Base-by-base conservation (phyloP, 1,139 yeast species). In the Scheffersomyces parashehatae region DNA sequence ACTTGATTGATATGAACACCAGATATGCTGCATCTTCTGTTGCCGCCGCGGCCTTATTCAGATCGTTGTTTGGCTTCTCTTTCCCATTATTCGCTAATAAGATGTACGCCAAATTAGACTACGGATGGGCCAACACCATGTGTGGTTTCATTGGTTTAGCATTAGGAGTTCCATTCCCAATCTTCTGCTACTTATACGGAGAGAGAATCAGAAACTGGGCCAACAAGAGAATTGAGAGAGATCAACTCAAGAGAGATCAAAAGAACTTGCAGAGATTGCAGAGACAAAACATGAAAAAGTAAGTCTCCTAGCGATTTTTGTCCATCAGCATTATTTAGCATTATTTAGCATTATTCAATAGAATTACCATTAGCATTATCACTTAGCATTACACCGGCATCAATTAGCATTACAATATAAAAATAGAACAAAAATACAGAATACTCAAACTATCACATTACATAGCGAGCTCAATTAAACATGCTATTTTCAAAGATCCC, bases 61-160 rank as follows among this genome's bases (percentile, higher is more conserved):
- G 78, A 42, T 69, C 73, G 10, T 53, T 71, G 29, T 70, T 73
- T 52, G 79, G 77, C 4, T 72, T 71, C 47, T 56, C 64, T 39
- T 72, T 73, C 56, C 79, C 79, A 2, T 55, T 73, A 16, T 70
- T 72, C 52, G 78, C 78, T 8, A 52, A 57, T 31, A 56, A 62
- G 36, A 70, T 73, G 76, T 73, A 73, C 46, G 62, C 53, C 26
- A 60, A 54, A 33, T 49, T 73, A 47, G 72, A 70, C 5, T 72
- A 72, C 48, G 78, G 77, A 5, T 72, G 77, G 77, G 78, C 71
- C 10, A 73, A 73, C 50, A 70, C 77, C 29, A 56, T 73, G 66
- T 70, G 75, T 60, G 79, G 68, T 3, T 55, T 70, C 37, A 62
- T 73, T 40, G 75, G 73, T 1, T 47, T 72, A 5, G 42, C 64